A percentile compares a stretch with the other conserved stretches of the same genome.
Conservation (phyloP, 2,329 filamentous ascomycete species). For the Fragosphaeria purpurea region DNA sequence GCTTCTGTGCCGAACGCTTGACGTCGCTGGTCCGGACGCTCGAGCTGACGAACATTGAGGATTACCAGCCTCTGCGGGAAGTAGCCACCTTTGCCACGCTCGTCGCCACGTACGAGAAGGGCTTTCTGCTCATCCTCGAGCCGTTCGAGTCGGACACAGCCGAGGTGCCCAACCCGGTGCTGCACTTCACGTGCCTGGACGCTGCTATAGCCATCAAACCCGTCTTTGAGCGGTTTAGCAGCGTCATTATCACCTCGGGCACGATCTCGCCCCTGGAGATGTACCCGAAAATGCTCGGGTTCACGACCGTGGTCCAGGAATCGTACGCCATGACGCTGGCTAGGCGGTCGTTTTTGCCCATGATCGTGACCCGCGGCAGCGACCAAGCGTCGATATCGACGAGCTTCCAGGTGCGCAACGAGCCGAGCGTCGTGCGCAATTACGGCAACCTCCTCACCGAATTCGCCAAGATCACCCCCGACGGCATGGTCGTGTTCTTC, state of each 20-base stretch:
- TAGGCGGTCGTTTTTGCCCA: conserved; percentile 86
- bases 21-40: conserved; percentile 91
- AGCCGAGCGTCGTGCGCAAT: conserved; percentile 92
- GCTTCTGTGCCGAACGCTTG: conserved; percentile 89
- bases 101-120: conserved; percentile 92
- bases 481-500: conserved; percentile 98
- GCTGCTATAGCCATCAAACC: conserved; percentile 97
- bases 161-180: conserved; percentile 89
- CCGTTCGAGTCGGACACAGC: conserved; percentile 93
- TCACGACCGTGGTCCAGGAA: conserved; percentile 85
- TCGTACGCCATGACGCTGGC: conserved; percentile 97
- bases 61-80: conserved; percentile 93
- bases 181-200: conserved; percentile 94
- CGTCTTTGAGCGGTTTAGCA: conserved; percentile 94
- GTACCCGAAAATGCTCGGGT: conserved; percentile 98
- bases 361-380: conserved; percentile 92
- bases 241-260: conserved; percentile 95
- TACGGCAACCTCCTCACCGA: conserved; percentile 90
- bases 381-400: conserved; percentile 91
- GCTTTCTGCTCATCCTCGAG: conserved; percentile 92
- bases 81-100: conserved; percentile 96
- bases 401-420: conserved; percentile 89
- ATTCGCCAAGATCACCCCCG: conserved; percentile 90
- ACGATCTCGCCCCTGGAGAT: conserved; percentile 96
- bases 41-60: conserved; percentile 94